Evolutionary conservation across 371 early-diverging fungal species (phyloP), one percentile per base, ranked within the genome.

Genomic region (Saksenaea oblongispora): DNA sequence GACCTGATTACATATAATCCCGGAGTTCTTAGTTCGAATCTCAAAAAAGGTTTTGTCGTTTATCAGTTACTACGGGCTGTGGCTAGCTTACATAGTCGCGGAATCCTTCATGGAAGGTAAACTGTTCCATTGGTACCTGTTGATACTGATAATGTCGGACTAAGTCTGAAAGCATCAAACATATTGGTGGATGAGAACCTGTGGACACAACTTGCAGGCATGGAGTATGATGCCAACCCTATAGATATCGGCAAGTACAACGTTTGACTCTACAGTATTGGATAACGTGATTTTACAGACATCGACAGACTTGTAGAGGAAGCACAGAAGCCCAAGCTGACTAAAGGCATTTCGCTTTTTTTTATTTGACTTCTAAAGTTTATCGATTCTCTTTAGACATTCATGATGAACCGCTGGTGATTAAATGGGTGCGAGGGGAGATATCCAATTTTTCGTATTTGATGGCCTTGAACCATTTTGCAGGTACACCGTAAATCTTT

Each of bases 371-470:
- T 55, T 47, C 4, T 27, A 9, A 14, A 0, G 17, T 34, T 22
- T 24, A 62, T 15, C 42, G 13, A n/a, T 22, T 51, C 36, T 61
- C 11, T 22, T 18, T 15, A 87, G 87, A 67, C 17, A 70, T 87
- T 34, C 75, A 73, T 18, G 76, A 85, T 34, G 86, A 86, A n/a
- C 78, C 85, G 0, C 67, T 85, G 0, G 87, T 86, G 3, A 80
- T 85, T 65, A 78, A 79, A 34, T 95, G 95, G 95, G 81, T 83
- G 5, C 76, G 79, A 22, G 89, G 90, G 15, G 84, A 88, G 24
- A 89, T 95, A 35, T 89, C 91, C 28, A 95, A 93, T 62, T 95
- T 82, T 65, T 87, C 89, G 10, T 95, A 95, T 71, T 62, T 95
- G 37, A 91, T 95, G 91, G 83, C 85, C 13, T 74, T 95, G 26